Evolutionary conservation across 2,329 filamentous ascomycete genomes (phyloP).

Genomic region (Plectosphaerella sp.): DNA sequence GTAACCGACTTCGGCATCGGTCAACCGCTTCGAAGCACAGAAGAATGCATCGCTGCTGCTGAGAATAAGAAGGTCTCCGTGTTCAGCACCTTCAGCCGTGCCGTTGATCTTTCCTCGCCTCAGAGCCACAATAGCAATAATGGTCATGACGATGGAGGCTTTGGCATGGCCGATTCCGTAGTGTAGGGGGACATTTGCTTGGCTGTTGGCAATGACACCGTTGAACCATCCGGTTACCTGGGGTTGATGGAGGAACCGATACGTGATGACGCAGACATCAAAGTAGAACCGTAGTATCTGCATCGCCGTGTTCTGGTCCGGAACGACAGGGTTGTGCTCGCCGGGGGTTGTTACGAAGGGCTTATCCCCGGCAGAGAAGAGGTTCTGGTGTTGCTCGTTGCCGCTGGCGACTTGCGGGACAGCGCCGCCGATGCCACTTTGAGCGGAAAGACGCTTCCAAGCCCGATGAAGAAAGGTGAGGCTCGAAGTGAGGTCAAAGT

Average conservation of each 20-base stretch:
- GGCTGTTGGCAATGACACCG: slow-evolving; percentile 29
- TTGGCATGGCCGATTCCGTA: slow-evolving; percentile 36
- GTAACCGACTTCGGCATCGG: slow-evolving; percentile 45
- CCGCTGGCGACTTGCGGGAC: slow-evolving; percentile 11
- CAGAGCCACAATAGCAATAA: slow-evolving; percentile 43
- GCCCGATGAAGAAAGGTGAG: slow-evolving; percentile 52
- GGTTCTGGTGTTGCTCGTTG: slow-evolving; percentile 16
- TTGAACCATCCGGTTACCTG: slow-evolving; percentile 44
- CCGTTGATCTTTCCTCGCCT: slow-evolving; percentile 32
- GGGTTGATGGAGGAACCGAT: slow-evolving; percentile 50
- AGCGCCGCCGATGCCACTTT: slow-evolving; percentile 16
- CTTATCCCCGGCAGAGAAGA: slow-evolving; percentile 22
- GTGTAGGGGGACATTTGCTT: slow-evolving; percentile 27
- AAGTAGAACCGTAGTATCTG: slow-evolving; percentile 42
- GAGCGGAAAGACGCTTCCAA: slow-evolving; percentile 37
- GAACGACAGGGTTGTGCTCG: slow-evolving; percentile 10
- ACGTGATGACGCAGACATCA: slow-evolving; percentile 54
- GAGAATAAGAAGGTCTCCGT: slow-evolving; percentile 2
- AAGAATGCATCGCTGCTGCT: slow-evolving; percentile 19
- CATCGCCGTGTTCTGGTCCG: slow-evolving; percentile 10
- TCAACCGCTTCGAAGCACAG: slow-evolving; percentile 14
- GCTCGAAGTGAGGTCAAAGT: slow-evolving; percentile 50
- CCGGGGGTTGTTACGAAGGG: slow-evolving; percentile 16
- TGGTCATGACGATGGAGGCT: slow-evolving; percentile 40
- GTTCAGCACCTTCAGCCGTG: background rate